Evolutionary conservation across 2,329 filamentous ascomycete genomes (phyloP).

Genomic region (Sclerotinia subarctica): DNA sequence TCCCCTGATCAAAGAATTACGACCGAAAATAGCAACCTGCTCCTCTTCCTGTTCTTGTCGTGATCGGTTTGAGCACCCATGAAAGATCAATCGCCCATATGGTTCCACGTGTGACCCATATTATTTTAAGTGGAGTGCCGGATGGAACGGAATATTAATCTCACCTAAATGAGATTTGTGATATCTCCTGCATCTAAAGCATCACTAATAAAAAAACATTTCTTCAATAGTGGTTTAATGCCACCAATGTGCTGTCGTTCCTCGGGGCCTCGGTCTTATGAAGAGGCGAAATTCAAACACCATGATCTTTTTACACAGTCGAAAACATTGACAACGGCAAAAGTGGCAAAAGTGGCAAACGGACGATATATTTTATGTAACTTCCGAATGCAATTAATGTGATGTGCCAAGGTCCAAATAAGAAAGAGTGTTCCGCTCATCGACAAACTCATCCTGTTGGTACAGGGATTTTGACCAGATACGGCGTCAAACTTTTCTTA

Average conservation of each 20-base stretch:
- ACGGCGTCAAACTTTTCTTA: neutral
- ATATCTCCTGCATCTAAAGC: neutral
- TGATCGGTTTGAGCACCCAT: neutral
- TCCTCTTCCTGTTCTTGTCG: no score
- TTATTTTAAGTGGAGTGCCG: neutral
- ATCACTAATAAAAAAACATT: neutral
- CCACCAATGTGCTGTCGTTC: neutral
- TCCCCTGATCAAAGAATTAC: neutral
- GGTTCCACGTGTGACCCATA: neutral
- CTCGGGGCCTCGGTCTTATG: neutral
- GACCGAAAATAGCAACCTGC: neutral
- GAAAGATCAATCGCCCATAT: neutral
- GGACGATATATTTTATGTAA: neutral
- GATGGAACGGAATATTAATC: neutral
- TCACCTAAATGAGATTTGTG: neutral
- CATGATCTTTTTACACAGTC: no score
- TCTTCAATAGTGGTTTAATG: neutral
- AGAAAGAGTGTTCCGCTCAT: neutral
- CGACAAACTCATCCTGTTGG: neutral
- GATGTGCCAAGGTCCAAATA: neutral
- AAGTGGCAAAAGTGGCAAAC: neutral
- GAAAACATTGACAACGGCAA: neutral
- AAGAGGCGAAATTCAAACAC: no score
- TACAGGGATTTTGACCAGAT: constrained; percentile 2
- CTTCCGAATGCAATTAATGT: no score